A percentile compares a stretch with the other conserved stretches of the same genome.
Evolutionary conservation across 2,329 filamentous ascomycete species (phyloP).

Genomic region (Colletotrichum horii): DNA sequence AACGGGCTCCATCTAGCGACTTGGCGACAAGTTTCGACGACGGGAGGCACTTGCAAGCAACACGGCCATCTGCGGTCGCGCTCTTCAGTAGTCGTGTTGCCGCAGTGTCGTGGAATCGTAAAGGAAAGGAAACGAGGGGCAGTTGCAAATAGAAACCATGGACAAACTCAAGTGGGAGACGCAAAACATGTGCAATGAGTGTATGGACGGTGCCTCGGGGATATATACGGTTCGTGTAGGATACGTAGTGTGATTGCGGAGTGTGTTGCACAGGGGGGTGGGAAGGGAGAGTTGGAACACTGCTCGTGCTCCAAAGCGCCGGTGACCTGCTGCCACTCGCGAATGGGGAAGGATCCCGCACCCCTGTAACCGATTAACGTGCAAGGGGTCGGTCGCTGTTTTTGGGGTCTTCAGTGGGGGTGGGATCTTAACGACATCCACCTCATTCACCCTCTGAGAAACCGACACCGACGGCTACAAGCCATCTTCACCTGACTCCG

Average conservation of each 20-base stretch:
- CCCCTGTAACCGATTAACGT: constrained; percentile 21
- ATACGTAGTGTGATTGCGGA: constrained; percentile 18
- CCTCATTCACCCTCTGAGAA: background rate
- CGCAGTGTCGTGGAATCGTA: constrained; percentile 5
- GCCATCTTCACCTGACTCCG: background rate
- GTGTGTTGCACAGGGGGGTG: constrained; percentile 5
- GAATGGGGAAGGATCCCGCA: constrained; percentile 13
- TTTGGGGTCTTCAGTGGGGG: constrained; percentile 14
- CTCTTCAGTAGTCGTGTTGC: constrained; percentile 1
- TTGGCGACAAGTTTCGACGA: constrained; percentile 10
- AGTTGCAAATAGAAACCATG: background rate
- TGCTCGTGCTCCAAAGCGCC: constrained; percentile 1
- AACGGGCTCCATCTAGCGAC: constrained; percentile 76
- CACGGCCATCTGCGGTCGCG: constrained; percentile 20
- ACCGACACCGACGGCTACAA: background rate
- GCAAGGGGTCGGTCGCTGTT: constrained; percentile 4
- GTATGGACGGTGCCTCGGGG: constrained; percentile 4
- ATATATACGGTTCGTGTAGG: constrained; percentile 18
- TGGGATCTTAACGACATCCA: background rate
- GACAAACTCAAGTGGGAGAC: background rate
- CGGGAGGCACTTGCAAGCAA: constrained; percentile 15
- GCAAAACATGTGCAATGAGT: background rate
- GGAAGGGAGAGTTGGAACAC: constrained; percentile 11
- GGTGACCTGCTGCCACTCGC: constrained; percentile 2
- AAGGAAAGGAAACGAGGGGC: background rate